A percentile compares a stretch with the other conserved stretches of the same genome.
phyloP scores from a whole-genome alignment of 2,329 filamentous ascomycete species.

The Aspergillus brunneoviolaceus region DNA sequence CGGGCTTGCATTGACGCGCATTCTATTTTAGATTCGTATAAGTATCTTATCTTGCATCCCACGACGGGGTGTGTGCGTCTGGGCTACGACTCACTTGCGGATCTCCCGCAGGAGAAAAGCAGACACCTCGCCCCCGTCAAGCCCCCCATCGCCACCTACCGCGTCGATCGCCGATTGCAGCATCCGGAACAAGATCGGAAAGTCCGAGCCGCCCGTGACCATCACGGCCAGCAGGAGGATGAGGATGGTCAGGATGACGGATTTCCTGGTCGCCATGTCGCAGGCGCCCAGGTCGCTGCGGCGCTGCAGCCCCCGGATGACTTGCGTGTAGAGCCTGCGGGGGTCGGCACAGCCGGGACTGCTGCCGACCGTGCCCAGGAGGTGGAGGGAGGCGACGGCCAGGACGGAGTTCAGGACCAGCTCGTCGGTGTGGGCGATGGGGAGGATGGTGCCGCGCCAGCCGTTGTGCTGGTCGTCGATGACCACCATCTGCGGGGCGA shows the following conservation, averaged over 20 bases:
- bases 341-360: neutral
- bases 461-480: constrained; percentile 18
- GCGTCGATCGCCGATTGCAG: constrained; percentile 14
- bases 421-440: constrained; percentile 12
- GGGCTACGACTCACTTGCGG: constrained; percentile 12
- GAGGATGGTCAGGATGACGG: constrained; percentile 14
- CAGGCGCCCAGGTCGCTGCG: neutral
- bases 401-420: constrained; percentile 15
- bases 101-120: constrained; percentile 17
- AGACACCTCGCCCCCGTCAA: constrained; percentile 10
- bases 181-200: constrained; percentile 17
- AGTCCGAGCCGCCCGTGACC: constrained; percentile 16
- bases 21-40: too few relatives aligned
- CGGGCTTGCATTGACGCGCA: constrained; percentile 13
- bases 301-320: constrained; percentile 2
- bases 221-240: constrained; percentile 16
- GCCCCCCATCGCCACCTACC: constrained; percentile 6
- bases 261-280: constrained; percentile 2
- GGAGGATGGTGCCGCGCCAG: constrained; percentile 16
- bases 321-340: neutral
- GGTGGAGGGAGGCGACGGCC: constrained; percentile 14
- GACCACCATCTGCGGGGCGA: constrained; percentile 17
- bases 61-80: neutral
- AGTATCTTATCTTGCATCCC: too few relatives aligned
- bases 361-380: neutral